Evolutionary conservation across 2,329 filamentous ascomycete genomes (phyloP), one percentile per base, ranked within the genome.

Genomic region (Colletotrichum sojae): DNA sequence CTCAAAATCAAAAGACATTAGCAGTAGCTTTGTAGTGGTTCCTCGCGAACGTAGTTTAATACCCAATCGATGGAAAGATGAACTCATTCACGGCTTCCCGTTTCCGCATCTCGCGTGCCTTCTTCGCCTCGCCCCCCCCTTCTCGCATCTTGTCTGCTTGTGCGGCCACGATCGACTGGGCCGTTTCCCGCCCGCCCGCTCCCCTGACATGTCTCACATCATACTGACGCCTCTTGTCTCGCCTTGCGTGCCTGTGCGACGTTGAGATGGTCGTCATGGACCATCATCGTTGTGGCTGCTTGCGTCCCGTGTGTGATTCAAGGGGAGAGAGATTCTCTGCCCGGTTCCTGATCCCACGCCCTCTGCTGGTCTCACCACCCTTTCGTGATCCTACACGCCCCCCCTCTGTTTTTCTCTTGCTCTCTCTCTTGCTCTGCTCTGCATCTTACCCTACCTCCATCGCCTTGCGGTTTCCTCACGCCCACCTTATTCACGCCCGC

Each of bases 1-100:
- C 66, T 51, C 43, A 15, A 43, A 43, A 40, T 52, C n/a, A 8
- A 36, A 43, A 61, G 62, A 61, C 54, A 27, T 51, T 51, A 61
- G 67, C 39, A 61, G 51, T 43, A 57, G 67, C 51, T 61, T 45
- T 48, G 36, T 22, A 45, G 49, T 56, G 55, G 58, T 27, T 51
- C 9, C n/a, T 55, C 40, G 54, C 62, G 43, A 20, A 61, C 31
- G 63, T 69, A 67, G 63, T 56, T 67, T 69, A 69, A 67, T 69
- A 69, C 52, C 45, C 54, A 48, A 69, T 61, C 43, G 22, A 67
- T 67, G 43, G 52, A 66, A 45, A 45, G 46, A 12, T 25, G n/a
- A 49, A 12, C 46, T 13, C 6, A 6, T 49, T 25, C 31, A 9
- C 31, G 20, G 6, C 15, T n/a, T 8, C 20, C n/a, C 27, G 48